Evolutionary conservation across 1,139 yeast genomes (phyloP), one percentile per base, ranked within the genome.

Genomic region (Kodamaea plutei): DNA sequence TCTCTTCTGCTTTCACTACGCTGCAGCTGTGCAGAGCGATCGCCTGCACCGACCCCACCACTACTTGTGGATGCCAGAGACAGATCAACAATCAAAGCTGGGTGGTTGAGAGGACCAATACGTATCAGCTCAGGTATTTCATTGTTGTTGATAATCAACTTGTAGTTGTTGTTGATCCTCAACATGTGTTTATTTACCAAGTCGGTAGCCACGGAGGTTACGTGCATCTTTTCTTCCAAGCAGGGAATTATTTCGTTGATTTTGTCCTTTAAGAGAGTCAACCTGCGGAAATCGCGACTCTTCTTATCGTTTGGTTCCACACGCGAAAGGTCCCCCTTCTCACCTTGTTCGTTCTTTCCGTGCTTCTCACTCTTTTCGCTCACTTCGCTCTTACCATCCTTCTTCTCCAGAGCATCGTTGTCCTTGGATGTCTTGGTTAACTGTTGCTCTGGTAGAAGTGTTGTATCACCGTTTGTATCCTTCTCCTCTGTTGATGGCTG

Each of bases 201-300:
- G 47, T 89, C 97, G 18, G 85, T 74, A 16, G 96, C 96, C 22
- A 87, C 83, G 2, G 91, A 81, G 3, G 97, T 93, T 22, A 91
- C 96, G 53, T 91, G 96, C 94, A 91, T 88, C 58, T 91, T 91
- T 54, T 91, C 97, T 52, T 91, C 98, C 37, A 91, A 63, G 43
- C 96, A 87, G 0, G 97, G 97, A 64, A 91, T 79, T 31, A 91
- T 69, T 38, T 84, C 95, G 43, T 72, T 75, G 37, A 80, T 61
- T 34, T 66, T 58, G 32, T 61, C 58, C 35, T 72, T 67, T 30
- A 77, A 73, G n/a, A 39, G 35, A 22, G 40, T 48, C 25, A 68
- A 50, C 14, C 56, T 47, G 20, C 43, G 43, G 15, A 40, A 25
- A 36, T 54, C 33, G 16, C 18, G 11, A 11, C 23, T 23, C 10